Evolutionary conservation across 2,329 filamentous ascomycete genomes (phyloP), one percentile per base, ranked within the genome.

Genomic region (Pseudocercospora cruenta): DNA sequence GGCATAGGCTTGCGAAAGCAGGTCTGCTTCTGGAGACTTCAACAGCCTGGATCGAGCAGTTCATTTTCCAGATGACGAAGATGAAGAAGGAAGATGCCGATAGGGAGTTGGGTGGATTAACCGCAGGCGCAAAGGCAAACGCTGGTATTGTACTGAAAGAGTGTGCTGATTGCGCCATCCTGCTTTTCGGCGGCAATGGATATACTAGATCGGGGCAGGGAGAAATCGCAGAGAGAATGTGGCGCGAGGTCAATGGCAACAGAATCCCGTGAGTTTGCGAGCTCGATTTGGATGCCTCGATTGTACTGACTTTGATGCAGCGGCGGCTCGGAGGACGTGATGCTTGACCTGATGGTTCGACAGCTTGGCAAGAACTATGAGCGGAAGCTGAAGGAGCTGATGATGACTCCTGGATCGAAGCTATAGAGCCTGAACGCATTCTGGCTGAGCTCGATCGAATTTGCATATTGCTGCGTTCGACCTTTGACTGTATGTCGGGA

Each of bases 31-130:
- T 93, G 4, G 91, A 93, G 76, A 87, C 84, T 1, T 86, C 90
- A 77, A 90, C 85, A 81, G 88, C 90, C 2, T 93, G 90, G 89
- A 82, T 92, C 3, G 90, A 92, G 77, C 85, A 88, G 67, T 90
- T 91, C 66, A 84, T 88, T 16, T 92, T 89, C 74, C 86, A 89
- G 78, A 86, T 92, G 82, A 86, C 84, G 1, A 82, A 88, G 66
- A 77, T 93, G 77, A 78, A 78, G 21, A 86, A 87, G 71, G 82
- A 83, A 55, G 83, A 84, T n/a, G 87, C 86, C 8, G 87, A 90
- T 72, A 78, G 82, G 2, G 84, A 91, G 73, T 81, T 93, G 0
- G 91, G 91, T 0, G 91, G 91, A 0, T 77, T 92, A 73, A 92
- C 90, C 2, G 91, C 90, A 1, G 80, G 92, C 76, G 85, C 86